Conservation (phyloP, 768 basidiomycete species). For the Kwoniella mangroviensis region DNA sequence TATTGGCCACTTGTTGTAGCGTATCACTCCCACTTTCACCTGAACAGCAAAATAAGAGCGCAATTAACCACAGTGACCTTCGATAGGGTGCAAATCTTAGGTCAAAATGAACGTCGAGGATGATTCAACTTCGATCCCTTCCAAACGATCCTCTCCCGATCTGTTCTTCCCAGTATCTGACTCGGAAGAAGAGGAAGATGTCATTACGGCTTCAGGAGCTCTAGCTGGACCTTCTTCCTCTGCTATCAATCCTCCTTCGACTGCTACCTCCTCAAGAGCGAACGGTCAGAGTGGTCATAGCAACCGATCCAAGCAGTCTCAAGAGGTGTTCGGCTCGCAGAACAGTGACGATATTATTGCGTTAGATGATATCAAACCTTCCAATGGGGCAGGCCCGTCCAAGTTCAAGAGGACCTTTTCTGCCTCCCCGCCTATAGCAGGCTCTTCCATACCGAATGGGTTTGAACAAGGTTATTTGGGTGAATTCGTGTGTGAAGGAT, state of each 20-base stretch:
- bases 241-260: constrained; percentile 3
- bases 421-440: constrained; percentile 18
- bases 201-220: constrained; percentile 1
- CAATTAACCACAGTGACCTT: too few species aligned
- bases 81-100: too few species aligned
- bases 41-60: not conserved
- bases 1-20: not conserved
- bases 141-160: constrained; percentile 43
- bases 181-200: constrained; percentile 44
- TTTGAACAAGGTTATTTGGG: constrained; percentile 52
- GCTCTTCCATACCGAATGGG: constrained; percentile 25
- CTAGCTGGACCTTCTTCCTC: constrained; percentile 27
- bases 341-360: constrained; percentile 38
- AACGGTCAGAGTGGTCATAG: not conserved
- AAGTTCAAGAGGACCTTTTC: constrained; percentile 15
- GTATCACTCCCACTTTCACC: too few species aligned
- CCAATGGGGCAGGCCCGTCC: constrained; percentile 30
- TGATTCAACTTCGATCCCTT: constrained; percentile 3
- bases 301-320: not conserved
- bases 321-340: constrained; percentile 19
- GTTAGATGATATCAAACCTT: constrained; percentile 21
- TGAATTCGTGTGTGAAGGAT: constrained; percentile 55
- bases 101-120: constrained; percentile 13
- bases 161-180: constrained; percentile 50
- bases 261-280: not conserved